Evolutionary conservation across 2,329 filamentous ascomycete genomes (phyloP).

Genomic region (Fusarium floridanum): DNA sequence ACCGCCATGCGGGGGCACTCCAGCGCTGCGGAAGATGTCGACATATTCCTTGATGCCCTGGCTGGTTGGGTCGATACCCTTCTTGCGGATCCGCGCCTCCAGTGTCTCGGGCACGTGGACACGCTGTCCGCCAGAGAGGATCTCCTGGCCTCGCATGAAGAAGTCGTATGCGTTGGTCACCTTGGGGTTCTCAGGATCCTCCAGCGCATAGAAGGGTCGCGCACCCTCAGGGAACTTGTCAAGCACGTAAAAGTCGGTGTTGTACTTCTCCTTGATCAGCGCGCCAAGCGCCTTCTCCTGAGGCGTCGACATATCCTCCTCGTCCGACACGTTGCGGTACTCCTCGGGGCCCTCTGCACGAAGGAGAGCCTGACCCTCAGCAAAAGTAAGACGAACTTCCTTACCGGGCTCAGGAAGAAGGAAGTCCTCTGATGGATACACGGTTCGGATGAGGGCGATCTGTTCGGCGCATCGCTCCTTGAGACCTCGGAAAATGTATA

Average conservation of each 20-base stretch:
- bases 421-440: slow-evolving; percentile 84
- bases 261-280: slow-evolving; percentile 87
- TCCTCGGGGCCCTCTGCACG: slow-evolving; percentile 79
- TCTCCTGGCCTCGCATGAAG: slow-evolving; percentile 93
- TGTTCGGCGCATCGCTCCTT: slow-evolving; percentile 75
- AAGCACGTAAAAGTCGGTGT: slow-evolving; percentile 95
- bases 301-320: slow-evolving; percentile 84
- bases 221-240: slow-evolving; percentile 95
- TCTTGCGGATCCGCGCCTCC: slow-evolving; percentile 79
- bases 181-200: slow-evolving; percentile 72
- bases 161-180: slow-evolving; percentile 82
- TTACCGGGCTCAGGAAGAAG: slow-evolving; percentile 80
- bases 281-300: slow-evolving; percentile 91
- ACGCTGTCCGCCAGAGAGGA: slow-evolving; percentile 91
- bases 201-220: slow-evolving; percentile 92
- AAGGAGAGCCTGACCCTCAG: slow-evolving; percentile 82
- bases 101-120: slow-evolving; percentile 84
- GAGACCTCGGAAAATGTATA: slow-evolving; percentile 84
- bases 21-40: slow-evolving; percentile 82
- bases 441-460: slow-evolving; percentile 77
- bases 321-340: slow-evolving; percentile 76
- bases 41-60: slow-evolving; percentile 90
- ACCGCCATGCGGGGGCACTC: slow-evolving; percentile 90
- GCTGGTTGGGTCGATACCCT: slow-evolving; percentile 83
- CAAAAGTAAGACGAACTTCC: slow-evolving; percentile 81